These are phyloP conservation scores for Pleurozium schreberi DNA, from an alignment of 225 moss, liverwort and hornwort genomes.

Conservation along the genomic window DNA sequence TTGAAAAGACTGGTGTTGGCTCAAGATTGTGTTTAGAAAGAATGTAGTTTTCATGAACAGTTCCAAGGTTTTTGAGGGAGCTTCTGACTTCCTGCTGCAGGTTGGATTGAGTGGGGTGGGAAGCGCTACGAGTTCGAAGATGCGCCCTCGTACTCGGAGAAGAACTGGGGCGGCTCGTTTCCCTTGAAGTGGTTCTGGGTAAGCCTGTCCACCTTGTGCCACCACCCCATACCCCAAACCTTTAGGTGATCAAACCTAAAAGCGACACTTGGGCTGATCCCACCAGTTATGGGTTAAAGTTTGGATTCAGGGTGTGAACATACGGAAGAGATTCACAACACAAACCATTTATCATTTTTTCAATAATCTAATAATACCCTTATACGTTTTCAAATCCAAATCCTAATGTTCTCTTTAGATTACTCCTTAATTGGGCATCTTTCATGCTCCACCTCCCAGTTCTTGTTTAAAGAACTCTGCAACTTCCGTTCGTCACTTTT, in stretches of 20 bases:
- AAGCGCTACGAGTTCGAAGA: constrained; percentile 84
- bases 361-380: background rate
- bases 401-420: too few relatives aligned
- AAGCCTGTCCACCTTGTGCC: background rate
- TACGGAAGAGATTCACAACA: background rate
- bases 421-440: background rate
- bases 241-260: too few relatives aligned
- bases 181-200: constrained; percentile 98
- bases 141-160: constrained; percentile 90
- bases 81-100: constrained; percentile 12
- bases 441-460: background rate
- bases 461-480: background rate
- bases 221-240: background rate
- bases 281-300: background rate
- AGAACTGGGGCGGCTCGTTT: constrained; percentile 98
- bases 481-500: too few relatives aligned
- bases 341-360: background rate
- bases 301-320: background rate
- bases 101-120: constrained; percentile 96
- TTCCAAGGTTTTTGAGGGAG: background rate
- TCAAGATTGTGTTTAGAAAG: background rate
- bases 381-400: background rate
- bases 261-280: background rate
- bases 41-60: background rate
- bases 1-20: background rate